Evolutionary conservation across 2,329 filamentous ascomycete genomes (phyloP).

Genomic region (Fusarium odoratissimum): DNA sequence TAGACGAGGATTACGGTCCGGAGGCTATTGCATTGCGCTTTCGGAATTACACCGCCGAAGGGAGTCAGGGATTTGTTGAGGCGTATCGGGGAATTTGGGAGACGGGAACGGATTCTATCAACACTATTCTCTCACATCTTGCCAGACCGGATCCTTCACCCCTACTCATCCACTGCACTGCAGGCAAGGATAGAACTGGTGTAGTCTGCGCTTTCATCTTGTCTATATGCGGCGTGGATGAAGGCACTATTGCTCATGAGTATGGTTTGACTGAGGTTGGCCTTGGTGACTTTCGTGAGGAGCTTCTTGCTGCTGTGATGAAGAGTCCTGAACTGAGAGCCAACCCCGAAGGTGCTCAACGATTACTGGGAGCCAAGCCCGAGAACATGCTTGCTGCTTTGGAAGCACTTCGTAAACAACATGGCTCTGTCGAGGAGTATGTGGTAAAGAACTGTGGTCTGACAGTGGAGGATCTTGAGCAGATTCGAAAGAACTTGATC

Average conservation of each 20-base stretch:
- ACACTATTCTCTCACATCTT: constrained; percentile 66
- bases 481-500: constrained; percentile 62
- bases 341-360: constrained; percentile 57
- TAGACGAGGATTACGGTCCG: constrained; percentile 69
- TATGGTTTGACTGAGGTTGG: constrained; percentile 76
- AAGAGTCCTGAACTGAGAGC: constrained; percentile 62
- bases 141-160: constrained; percentile 57
- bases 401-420: constrained; percentile 66
- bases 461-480: constrained; percentile 64
- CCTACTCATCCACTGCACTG: constrained; percentile 78
- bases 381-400: constrained; percentile 62
- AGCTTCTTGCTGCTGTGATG: constrained; percentile 63
- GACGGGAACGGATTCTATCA: constrained; percentile 64
- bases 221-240: constrained; percentile 69
- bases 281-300: constrained; percentile 63
- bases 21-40: constrained; percentile 72
- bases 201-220: constrained; percentile 75
- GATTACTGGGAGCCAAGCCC: constrained; percentile 60
- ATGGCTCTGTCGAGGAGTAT: constrained; percentile 74
- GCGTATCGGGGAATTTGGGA: constrained; percentile 73
- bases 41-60: constrained; percentile 67
- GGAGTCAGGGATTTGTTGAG: constrained; percentile 68
- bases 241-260: constrained; percentile 71
- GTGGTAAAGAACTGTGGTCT: constrained; percentile 69
- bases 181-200: constrained; percentile 82